These are phyloP conservation scores for Hypoxylon sp. DNA, from an alignment of 2,329 filamentous ascomycete genomes.

Conservation along the genomic window DNA sequence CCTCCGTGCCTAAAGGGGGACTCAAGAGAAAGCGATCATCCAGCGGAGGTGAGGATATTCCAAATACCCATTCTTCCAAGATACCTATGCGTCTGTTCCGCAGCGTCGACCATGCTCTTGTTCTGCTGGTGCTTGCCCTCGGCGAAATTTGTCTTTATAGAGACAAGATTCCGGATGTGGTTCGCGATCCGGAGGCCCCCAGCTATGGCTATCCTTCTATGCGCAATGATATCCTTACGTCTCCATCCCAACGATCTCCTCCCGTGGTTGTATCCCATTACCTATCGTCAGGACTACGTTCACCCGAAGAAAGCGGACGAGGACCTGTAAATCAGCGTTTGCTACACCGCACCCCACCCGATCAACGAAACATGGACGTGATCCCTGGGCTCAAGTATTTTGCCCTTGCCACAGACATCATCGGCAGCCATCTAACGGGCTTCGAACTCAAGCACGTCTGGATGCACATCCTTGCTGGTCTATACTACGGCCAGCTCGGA, in stretches of 20 bases:
- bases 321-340: slow-evolving; percentile 49
- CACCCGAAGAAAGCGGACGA: slow-evolving; percentile 60
- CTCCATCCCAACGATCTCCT: slow-evolving; percentile 63
- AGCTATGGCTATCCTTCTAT: slow-evolving; percentile 51
- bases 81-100: slow-evolving; percentile 63
- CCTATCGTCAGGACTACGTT: slow-evolving; percentile 59
- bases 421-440: too few relatives aligned
- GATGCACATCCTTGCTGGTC: too few relatives aligned
- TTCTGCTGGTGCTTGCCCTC: slow-evolving; percentile 83
- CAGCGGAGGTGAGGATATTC: slow-evolving; percentile 41
- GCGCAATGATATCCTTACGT: slow-evolving; percentile 61
- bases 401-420: too few relatives aligned
- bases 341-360: too few relatives aligned
- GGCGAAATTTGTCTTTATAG: slow-evolving; percentile 78
- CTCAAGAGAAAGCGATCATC: slow-evolving; percentile 66
- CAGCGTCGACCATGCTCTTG: slow-evolving; percentile 80
- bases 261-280: slow-evolving; percentile 55
- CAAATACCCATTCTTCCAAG: slow-evolving; percentile 43
- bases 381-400: too few relatives aligned
- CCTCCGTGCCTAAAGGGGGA: slow-evolving; percentile 41
- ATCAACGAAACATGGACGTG: too few relatives aligned
- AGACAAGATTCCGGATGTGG: slow-evolving; percentile 64
- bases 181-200: slow-evolving; percentile 56
- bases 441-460: too few relatives aligned
- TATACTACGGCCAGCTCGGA: too few relatives aligned